A percentile compares a stretch with the other conserved stretches of the same genome.
Evolutionary conservation across 1,284 basidiomycete genomes (phyloP).

Genomic region (Bondarzewia mesenterica): DNA sequence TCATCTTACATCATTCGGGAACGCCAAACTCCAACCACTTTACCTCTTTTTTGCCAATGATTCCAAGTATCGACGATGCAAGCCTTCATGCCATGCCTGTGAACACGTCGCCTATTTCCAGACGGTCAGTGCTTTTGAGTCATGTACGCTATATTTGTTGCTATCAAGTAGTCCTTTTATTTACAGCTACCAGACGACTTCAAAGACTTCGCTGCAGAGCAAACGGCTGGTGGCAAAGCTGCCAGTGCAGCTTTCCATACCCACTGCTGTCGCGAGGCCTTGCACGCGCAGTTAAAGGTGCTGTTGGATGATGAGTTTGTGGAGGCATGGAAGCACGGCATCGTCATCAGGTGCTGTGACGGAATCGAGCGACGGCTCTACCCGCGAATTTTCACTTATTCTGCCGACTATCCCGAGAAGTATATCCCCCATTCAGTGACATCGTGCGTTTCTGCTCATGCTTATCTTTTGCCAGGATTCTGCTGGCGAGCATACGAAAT

Average conservation of each 20-base stretch:
- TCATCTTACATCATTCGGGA: slow-evolving; percentile 15
- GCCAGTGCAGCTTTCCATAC: neutral
- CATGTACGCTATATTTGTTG: neutral
- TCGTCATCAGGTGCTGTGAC: neutral
- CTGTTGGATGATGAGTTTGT: neutral
- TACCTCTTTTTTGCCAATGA: slow-evolving; percentile 10
- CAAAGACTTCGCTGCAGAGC: neutral
- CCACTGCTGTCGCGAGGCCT: neutral
- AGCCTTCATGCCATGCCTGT: slow-evolving; percentile 10
- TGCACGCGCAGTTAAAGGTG: neutral
- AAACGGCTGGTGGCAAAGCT: neutral
- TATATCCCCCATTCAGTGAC: slow-evolving; percentile 18
- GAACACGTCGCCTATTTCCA: slow-evolving; percentile 1
- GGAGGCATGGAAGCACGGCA: neutral
- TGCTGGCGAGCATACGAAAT: slow-evolving; percentile 12
- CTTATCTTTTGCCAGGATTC: too few species aligned
- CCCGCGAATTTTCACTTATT: slow-evolving; percentile 2
- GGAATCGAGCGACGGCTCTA: neutral
- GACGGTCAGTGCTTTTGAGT: neutral
- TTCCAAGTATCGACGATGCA: slow-evolving; percentile 19
- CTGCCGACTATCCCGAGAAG: slow-evolving; percentile 5
- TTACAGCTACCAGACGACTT: slow-evolving; percentile 1
- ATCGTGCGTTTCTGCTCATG: too few species aligned
- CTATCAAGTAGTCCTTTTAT: neutral
- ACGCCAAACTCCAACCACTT: slow-evolving; percentile 14